Percentiles rank a stretch among this genome's conserved stretches.
Evolutionary conservation across 2,329 filamentous ascomycete species (phyloP).

Genomic region (Thielaviopsis cerberus): DNA sequence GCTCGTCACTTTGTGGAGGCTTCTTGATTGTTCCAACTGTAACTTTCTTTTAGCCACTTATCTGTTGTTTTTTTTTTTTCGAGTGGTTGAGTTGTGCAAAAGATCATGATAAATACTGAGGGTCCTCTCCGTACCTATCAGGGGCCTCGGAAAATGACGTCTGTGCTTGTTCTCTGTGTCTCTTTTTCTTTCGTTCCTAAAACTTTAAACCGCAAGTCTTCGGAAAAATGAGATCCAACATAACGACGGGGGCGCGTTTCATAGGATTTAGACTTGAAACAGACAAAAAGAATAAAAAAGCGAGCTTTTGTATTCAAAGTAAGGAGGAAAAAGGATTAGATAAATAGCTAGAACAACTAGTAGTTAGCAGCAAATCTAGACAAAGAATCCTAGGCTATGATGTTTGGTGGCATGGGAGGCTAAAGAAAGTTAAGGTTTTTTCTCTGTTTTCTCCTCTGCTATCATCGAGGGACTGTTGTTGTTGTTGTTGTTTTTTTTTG

Average conservation of each 20-base stretch:
- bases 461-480: neutral
- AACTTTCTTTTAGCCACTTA: neutral
- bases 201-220: neutral
- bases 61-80: neutral
- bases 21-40: neutral
- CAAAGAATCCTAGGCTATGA: no score
- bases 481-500: neutral
- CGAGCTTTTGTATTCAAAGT: neutral
- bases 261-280: neutral
- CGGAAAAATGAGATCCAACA: neutral
- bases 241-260: neutral
- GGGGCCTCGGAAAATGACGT: neutral
- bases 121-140: neutral
- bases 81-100: neutral
- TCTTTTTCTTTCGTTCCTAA: neutral
- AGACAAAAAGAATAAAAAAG: neutral
- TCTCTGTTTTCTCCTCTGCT: neutral
- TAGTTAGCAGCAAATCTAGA: no score
- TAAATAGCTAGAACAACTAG: no score
- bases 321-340: neutral
- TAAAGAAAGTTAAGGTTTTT: neutral
- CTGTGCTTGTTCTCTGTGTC: neutral
- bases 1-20: neutral
- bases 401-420: neutral
- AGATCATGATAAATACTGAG: neutral